phyloP scores from a whole-genome alignment of 306 rosid genomes.

The Trifolium repens region DNA sequence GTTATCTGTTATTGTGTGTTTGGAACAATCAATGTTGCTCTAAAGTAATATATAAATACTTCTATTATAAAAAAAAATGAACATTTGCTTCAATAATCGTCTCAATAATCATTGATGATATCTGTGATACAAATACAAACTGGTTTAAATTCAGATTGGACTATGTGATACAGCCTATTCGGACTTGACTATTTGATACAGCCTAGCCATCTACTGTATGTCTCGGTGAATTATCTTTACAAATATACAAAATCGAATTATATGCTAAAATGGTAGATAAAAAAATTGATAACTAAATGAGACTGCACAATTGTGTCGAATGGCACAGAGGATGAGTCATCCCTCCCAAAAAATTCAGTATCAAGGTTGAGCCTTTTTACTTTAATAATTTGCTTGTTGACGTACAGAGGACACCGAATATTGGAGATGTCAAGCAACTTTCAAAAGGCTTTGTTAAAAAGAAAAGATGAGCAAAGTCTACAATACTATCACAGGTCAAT shows the following conservation, averaged over 20 bases:
- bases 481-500: slow-evolving; percentile 44
- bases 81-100: slow-evolving; percentile 54
- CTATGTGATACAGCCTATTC: slow-evolving; percentile 32
- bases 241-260: slow-evolving; percentile 61
- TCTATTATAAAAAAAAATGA: not conserved
- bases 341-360: slow-evolving; percentile 44
- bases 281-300: slow-evolving; percentile 33
- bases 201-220: slow-evolving; percentile 46
- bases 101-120: slow-evolving; percentile 35
- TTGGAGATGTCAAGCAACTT: slow-evolving; percentile 37
- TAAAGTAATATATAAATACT: slow-evolving; percentile 43
- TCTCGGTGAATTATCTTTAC: slow-evolving; percentile 48
- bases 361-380: slow-evolving; percentile 44
- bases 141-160: slow-evolving; percentile 41
- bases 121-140: slow-evolving; percentile 63
- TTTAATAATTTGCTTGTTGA: slow-evolving; percentile 35
- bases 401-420: slow-evolving; percentile 38
- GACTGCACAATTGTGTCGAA: slow-evolving; percentile 56
- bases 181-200: slow-evolving; percentile 37
- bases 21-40: slow-evolving; percentile 36
- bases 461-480: slow-evolving; percentile 23
- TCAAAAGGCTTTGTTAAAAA: slow-evolving; percentile 36
- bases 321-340: slow-evolving; percentile 49
- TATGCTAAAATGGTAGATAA: slow-evolving; percentile 53
- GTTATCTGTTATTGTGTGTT: slow-evolving; percentile 12